phyloP scores from a whole-genome alignment of 495 filamentous ascomycete genomes.

The Bathelium albidoporum region DNA sequence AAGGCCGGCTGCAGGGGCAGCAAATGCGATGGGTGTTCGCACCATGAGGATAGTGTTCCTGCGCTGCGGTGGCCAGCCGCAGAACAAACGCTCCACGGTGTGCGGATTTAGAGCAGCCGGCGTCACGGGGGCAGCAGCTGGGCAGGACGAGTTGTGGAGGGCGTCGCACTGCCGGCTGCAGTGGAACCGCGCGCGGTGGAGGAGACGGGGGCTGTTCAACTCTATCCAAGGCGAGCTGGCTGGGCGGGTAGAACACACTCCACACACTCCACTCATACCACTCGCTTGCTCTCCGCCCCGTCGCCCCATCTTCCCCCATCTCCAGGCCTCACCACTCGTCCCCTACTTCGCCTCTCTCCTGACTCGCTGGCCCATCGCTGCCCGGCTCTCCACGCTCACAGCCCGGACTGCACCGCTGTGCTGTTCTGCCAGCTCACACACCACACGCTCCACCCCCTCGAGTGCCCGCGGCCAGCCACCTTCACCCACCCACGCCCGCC shows the following conservation, averaged over 20 bases:
- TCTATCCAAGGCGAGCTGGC: neutral
- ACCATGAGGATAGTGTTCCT: neutral
- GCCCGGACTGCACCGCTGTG: neutral
- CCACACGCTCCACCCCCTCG: neutral
- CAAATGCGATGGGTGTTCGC: neutral
- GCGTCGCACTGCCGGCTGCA: neutral
- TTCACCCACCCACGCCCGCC: neutral
- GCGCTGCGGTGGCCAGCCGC: neutral
- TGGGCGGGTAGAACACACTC: neutral
- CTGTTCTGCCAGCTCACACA: conserved; percentile 1
- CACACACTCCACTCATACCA: neutral
- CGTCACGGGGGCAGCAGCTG: neutral
- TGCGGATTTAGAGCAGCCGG: neutral
- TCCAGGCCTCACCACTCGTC: neutral
- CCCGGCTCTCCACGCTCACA: neutral
- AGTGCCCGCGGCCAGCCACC: too few species aligned
- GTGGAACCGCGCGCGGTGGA: neutral
- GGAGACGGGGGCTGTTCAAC: neutral
- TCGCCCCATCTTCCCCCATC: neutral
- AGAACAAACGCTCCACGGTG: neutral
- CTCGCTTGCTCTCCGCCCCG: neutral
- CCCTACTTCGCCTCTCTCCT: neutral
- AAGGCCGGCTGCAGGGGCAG: neutral
- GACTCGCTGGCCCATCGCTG: neutral
- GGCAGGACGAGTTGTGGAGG: neutral